A percentile compares a stretch with the other conserved stretches of the same genome.
phyloP scores from a whole-genome alignment of 768 basidiomycete genomes.

The Trametes elegans region DNA sequence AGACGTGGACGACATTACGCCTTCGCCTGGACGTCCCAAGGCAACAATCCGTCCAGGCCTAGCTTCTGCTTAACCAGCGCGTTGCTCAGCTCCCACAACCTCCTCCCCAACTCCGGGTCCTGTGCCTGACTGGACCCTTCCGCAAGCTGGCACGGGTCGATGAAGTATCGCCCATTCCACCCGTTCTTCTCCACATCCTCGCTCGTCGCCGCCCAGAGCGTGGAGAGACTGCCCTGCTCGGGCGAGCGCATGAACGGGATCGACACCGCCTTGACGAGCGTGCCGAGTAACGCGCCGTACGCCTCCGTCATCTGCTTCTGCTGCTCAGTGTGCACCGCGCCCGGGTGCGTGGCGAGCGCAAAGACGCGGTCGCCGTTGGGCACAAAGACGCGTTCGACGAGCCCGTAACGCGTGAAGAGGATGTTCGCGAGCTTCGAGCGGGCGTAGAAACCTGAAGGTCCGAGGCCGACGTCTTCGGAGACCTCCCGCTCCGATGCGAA shows the following conservation, averaged over 20 bases:
- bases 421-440: conserved; percentile 43
- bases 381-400: conserved; percentile 27
- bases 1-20: too few species aligned
- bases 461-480: conserved; percentile 24
- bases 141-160: conserved; percentile 20
- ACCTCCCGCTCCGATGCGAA: conserved; percentile 38
- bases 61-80: conserved; percentile 25
- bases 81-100: conserved; percentile 33
- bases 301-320: conserved; percentile 30
- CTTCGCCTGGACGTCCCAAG: too few species aligned
- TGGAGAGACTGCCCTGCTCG: conserved; percentile 27
- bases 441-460: conserved; percentile 34
- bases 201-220: conserved; percentile 33
- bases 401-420: conserved; percentile 33
- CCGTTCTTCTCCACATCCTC: conserved; percentile 24
- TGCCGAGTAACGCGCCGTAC: conserved; percentile 23
- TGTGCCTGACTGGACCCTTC: conserved; percentile 22
- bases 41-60: conserved; percentile 22
- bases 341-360: conserved; percentile 28
- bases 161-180: conserved; percentile 28
- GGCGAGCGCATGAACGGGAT: conserved; percentile 29
- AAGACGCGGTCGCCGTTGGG: conserved; percentile 23
- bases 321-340: conserved; percentile 28
- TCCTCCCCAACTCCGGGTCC: conserved; percentile 26
- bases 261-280: conserved; percentile 22